These are phyloP conservation scores for Prototheca cutis DNA, from an alignment of 163 green algal genomes.

Conservation along the genomic window DNA sequence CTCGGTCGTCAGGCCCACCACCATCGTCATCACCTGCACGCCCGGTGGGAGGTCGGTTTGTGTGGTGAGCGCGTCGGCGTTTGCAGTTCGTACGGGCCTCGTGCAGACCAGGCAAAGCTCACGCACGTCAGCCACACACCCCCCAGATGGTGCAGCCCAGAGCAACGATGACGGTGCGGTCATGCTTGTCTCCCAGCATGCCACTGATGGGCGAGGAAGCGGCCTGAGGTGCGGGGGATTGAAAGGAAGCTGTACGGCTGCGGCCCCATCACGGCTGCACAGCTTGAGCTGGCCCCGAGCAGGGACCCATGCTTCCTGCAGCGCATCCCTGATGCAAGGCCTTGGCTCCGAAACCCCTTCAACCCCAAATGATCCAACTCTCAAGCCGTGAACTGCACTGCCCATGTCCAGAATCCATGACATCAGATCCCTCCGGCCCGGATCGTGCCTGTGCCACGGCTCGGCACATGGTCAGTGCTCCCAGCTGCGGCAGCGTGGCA, in stretches of 20 bases:
- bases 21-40: constrained; percentile 39
- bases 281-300: too few species aligned
- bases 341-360: too few species aligned
- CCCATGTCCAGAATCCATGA: too few species aligned
- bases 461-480: constrained; percentile 49
- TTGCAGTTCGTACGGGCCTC: too few species aligned
- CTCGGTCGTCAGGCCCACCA: constrained; percentile 39
- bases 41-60: background rate
- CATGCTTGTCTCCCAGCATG: constrained; percentile 44
- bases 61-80: background rate
- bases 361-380: background rate
- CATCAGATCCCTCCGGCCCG: too few species aligned
- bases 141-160: constrained; percentile 60
- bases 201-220: constrained; percentile 43
- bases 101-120: too few species aligned
- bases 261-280: too few species aligned
- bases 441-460: constrained; percentile 55
- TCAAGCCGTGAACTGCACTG: too few species aligned
- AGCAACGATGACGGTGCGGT: constrained; percentile 51
- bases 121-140: constrained; percentile 7
- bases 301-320: too few species aligned
- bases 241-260: too few species aligned
- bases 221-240: constrained; percentile 23
- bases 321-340: too few species aligned
- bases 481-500: constrained; percentile 50